A percentile compares a stretch with the other conserved stretches of the same genome.
These are phyloP conservation scores for Cystobasidium slooffiae DNA, from an alignment of 1,284 basidiomycete species.

Conservation along the genomic window DNA sequence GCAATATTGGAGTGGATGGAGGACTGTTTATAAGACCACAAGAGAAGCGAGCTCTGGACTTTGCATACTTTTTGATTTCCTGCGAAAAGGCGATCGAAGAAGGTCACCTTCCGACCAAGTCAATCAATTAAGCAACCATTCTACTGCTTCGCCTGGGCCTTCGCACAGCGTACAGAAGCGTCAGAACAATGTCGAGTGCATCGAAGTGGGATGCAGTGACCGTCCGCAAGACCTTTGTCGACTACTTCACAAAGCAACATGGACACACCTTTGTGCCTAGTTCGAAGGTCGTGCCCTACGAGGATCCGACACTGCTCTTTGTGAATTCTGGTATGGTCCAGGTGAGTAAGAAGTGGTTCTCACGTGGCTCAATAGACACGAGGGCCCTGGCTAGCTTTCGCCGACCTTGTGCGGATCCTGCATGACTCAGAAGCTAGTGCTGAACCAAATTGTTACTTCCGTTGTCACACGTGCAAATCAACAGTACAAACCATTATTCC, in stretches of 20 bases:
- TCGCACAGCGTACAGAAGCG: conserved; percentile 9
- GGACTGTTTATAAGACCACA: too few species aligned
- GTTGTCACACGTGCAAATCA: conserved; percentile 66
- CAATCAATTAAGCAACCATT: conserved; percentile 19
- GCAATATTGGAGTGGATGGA: too few species aligned
- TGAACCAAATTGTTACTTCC: conserved; percentile 7
- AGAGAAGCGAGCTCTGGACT: too few species aligned
- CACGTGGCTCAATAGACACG: not conserved
- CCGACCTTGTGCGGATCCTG: not conserved
- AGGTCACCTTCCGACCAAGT: not conserved
- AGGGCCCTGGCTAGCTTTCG: not conserved
- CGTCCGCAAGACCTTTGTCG: conserved; percentile 74
- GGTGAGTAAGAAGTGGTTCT: conserved; percentile 2
- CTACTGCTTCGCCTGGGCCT: not conserved
- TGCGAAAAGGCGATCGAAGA: conserved; percentile 9
- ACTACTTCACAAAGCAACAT: conserved; percentile 73
- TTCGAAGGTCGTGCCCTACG: conserved; percentile 91
- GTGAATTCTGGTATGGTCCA: conserved; percentile 74
- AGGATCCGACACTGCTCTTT: conserved; percentile 86
- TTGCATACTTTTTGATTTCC: not conserved
- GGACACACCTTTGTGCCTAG: conserved; percentile 90
- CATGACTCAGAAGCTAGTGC: conserved; percentile 15
- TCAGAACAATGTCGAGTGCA: conserved; percentile 23
- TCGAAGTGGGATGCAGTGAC: conserved; percentile 68
- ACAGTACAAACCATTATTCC: conserved; percentile 94